Percentiles rank a stretch among this genome's conserved stretches.
Evolutionary conservation across 768 basidiomycete species (phyloP).

Genomic region (Cyclocybe aegerita): DNA sequence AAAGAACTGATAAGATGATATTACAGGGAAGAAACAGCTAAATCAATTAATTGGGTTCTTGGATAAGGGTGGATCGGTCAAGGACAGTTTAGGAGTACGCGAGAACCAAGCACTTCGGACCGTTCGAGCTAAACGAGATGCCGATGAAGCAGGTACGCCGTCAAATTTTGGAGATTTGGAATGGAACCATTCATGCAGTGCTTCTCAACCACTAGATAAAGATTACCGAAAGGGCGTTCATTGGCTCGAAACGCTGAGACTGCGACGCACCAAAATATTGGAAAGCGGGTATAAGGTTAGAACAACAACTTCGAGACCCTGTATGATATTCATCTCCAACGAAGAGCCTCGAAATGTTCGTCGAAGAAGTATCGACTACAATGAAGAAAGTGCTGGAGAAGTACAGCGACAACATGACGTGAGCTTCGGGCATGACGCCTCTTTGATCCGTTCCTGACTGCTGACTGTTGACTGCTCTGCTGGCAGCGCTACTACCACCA

Average conservation of each 20-base stretch:
- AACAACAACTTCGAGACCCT: slow-evolving; percentile 1
- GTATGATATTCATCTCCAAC: neutral
- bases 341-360: slow-evolving; percentile 76
- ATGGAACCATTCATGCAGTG: neutral
- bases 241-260: slow-evolving; percentile 87
- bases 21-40: slow-evolving; percentile 77
- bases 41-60: slow-evolving; percentile 85
- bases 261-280: slow-evolving; percentile 79
- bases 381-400: slow-evolving; percentile 65
- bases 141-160: slow-evolving; percentile 80
- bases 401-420: slow-evolving; percentile 84
- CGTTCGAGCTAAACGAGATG: slow-evolving; percentile 84
- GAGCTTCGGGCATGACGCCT: slow-evolving; percentile 19
- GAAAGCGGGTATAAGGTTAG: slow-evolving; percentile 78
- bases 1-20: slow-evolving; percentile 5
- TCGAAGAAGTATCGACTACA: slow-evolving; percentile 64
- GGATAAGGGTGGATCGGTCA: slow-evolving; percentile 69
- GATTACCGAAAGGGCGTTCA: slow-evolving; percentile 90
- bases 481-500: slow-evolving; percentile 72
- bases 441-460: neutral
- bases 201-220: slow-evolving; percentile 54
- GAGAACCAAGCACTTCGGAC: slow-evolving; percentile 70
- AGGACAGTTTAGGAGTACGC: slow-evolving; percentile 58
- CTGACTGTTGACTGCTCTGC: neutral
- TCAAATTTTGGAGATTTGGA: neutral